These are phyloP conservation scores for Periconia sp. DNA, from an alignment of 2,329 filamentous ascomycete genomes.

Conservation along the genomic window DNA sequence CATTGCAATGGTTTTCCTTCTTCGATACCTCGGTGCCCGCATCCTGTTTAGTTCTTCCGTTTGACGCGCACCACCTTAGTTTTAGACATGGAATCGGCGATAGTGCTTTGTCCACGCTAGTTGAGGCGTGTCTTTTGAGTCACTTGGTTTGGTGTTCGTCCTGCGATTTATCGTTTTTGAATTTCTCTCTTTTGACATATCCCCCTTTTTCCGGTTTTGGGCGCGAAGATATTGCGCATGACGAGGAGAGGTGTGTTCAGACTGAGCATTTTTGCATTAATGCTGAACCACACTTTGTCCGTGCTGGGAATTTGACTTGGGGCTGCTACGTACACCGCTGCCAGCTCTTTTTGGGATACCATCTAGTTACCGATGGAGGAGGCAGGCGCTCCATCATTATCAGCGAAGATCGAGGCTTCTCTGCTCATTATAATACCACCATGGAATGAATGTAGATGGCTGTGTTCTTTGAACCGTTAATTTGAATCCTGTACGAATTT, in stretches of 20 bases:
- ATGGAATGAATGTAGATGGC: too few relatives aligned
- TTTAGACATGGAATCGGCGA: conserved; percentile 24
- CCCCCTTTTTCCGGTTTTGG: background rate
- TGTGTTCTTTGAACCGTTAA: too few relatives aligned
- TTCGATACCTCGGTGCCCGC: conserved; percentile 23
- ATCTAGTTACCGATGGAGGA: conserved; percentile 34
- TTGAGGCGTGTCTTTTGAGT: conserved; percentile 13
- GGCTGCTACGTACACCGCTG: background rate
- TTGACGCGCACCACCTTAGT: conserved; percentile 11
- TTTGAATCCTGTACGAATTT: too few relatives aligned
- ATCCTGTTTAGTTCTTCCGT: conserved; percentile 3
- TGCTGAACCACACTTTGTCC: too few relatives aligned
- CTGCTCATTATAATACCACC: too few relatives aligned
- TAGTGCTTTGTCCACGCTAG: background rate
- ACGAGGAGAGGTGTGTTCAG: background rate
- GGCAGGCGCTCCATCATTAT: conserved; percentile 41
- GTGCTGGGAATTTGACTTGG: background rate
- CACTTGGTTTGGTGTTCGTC: background rate
- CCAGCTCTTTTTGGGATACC: background rate
- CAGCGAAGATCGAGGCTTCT: too few relatives aligned
- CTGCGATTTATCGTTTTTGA: background rate
- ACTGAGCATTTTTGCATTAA: background rate
- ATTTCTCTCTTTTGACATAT: background rate
- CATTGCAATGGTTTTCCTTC: background rate
- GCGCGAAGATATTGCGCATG: background rate